A percentile compares a stretch with the other conserved stretches of the same genome.
These are phyloP conservation scores for Gymnopus androsaceus DNA, from an alignment of 1,284 basidiomycete genomes.

Conservation along the genomic window DNA sequence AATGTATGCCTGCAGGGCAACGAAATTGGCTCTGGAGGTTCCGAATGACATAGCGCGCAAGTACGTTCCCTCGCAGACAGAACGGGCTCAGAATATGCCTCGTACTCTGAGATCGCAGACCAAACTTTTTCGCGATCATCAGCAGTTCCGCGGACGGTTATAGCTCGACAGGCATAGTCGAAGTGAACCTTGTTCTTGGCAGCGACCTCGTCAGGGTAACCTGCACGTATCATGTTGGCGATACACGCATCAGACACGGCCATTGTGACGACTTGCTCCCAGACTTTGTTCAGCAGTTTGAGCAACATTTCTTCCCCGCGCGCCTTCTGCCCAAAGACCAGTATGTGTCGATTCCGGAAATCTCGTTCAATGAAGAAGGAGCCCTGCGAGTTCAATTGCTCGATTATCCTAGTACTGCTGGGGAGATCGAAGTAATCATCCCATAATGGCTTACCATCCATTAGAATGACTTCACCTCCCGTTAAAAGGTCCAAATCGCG, in stretches of 20 bases:
- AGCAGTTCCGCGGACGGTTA: constrained; percentile 39
- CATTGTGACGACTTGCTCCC: constrained; percentile 25
- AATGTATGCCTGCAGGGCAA: constrained; percentile 52
- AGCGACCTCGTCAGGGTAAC: constrained; percentile 36
- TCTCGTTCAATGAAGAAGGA: constrained; percentile 41
- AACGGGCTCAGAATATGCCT: neutral
- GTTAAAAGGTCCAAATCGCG: constrained; percentile 36
- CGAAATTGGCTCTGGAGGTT: constrained; percentile 36
- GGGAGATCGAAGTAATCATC: constrained; percentile 45
- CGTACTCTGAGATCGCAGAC: constrained; percentile 9
- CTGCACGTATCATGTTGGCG: constrained; percentile 30
- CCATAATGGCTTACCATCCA: constrained; percentile 39
- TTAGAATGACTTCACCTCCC: constrained; percentile 36
- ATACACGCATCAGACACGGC: constrained; percentile 35
- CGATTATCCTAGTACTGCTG: constrained; percentile 37
- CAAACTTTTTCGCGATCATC: constrained; percentile 21
- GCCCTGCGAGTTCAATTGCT: constrained; percentile 33
- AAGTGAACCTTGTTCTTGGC: constrained; percentile 38
- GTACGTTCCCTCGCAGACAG: neutral
- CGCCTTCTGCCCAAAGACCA: constrained; percentile 37
- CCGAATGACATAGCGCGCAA: constrained; percentile 26
- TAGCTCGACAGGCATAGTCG: constrained; percentile 35
- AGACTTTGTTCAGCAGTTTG: constrained; percentile 39
- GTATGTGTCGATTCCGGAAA: constrained; percentile 35
- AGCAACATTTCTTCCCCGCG: constrained; percentile 32